A percentile compares a stretch with the other conserved stretches of the same genome.
Evolutionary conservation across 129 eudicot species (phyloP).

Genomic region (Flaveria brownii): DNA sequence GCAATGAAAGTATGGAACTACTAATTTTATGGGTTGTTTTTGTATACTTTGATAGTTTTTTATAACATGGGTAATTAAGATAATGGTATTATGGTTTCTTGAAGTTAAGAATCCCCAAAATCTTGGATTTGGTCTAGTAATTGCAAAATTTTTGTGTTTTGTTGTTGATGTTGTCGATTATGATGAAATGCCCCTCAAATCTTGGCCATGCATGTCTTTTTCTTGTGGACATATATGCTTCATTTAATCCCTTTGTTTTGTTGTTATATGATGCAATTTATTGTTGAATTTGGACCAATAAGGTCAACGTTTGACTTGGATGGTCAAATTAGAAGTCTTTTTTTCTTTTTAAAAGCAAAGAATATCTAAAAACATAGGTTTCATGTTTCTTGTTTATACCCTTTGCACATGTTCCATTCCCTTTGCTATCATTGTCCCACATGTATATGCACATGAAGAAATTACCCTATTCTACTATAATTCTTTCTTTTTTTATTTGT

Average conservation of each 20-base stretch:
- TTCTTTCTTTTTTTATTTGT: neutral
- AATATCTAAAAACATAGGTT: conserved; percentile 25
- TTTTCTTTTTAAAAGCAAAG: conserved; percentile 11
- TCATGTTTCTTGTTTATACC: conserved; percentile 25
- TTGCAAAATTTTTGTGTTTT: conserved; percentile 23
- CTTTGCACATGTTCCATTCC: conserved; percentile 36
- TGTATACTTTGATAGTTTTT: conserved; percentile 1
- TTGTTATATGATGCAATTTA: conserved; percentile 14
- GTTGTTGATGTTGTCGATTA: conserved; percentile 27
- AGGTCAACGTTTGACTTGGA: conserved; percentile 21
- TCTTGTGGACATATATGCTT: conserved; percentile 30
- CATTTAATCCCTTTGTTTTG: conserved; percentile 32
- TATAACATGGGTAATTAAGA: no score
- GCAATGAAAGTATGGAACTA: neutral
- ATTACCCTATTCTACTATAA: conserved; percentile 23
- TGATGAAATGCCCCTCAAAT: conserved; percentile 27
- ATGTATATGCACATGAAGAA: conserved; percentile 17
- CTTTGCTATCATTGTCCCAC: conserved; percentile 21
- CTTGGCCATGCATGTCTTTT: conserved; percentile 41
- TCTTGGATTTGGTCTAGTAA: conserved; percentile 23
- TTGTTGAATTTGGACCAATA: conserved; percentile 19
- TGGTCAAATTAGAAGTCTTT: conserved; percentile 26
- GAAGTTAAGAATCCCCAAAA: conserved; percentile 28
- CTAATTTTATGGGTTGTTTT: conserved; percentile 4
- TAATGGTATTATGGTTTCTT: neutral